Evolutionary conservation across 805 yeast genomes (phyloP).

Genomic region (Wickerhamiella occidentalis): DNA sequence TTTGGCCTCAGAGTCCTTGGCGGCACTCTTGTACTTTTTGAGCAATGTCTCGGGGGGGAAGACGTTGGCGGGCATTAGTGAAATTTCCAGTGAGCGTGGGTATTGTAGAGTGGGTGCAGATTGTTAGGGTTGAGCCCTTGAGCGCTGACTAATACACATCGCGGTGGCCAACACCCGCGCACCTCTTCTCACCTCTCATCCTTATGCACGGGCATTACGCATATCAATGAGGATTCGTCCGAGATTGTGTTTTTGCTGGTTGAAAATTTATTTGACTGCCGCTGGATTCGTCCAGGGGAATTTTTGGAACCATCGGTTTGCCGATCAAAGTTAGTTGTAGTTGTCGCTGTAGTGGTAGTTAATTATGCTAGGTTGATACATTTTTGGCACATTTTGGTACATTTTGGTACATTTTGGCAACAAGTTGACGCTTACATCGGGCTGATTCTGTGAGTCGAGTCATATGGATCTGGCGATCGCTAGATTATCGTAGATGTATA

Average conservation of each 20-base stretch:
- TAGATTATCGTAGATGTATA: too few relatives aligned
- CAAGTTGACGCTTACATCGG: too few relatives aligned
- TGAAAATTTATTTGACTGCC: slow-evolving; percentile 97
- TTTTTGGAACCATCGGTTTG: slow-evolving; percentile 20
- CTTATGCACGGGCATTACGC: slow-evolving; percentile 99
- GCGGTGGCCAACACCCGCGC: background rate
- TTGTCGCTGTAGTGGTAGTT: too few relatives aligned
- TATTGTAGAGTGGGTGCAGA: slow-evolving; percentile 8
- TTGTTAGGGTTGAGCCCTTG: slow-evolving; percentile 1
- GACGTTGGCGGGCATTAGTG: slow-evolving; percentile 20
- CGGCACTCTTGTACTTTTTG: slow-evolving; percentile 48
- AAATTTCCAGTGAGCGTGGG: slow-evolving; percentile 8
- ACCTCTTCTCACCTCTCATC: slow-evolving; percentile 64
- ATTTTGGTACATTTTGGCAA: too few relatives aligned
- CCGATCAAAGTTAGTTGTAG: background rate
- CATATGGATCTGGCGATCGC: too few relatives aligned
- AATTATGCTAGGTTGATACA: too few relatives aligned
- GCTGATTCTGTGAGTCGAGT: too few relatives aligned
- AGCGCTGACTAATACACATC: background rate
- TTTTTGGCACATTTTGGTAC: too few relatives aligned
- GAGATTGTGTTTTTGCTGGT: slow-evolving; percentile 99
- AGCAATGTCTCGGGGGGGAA: slow-evolving; percentile 45
- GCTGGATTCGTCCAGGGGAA: slow-evolving; percentile 32
- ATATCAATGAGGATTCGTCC: slow-evolving; percentile 99
- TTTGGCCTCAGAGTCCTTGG: slow-evolving; percentile 45